Base-by-base conservation (phyloP, 805 yeast species). In the Cyberlindnera mrakii region DNA sequence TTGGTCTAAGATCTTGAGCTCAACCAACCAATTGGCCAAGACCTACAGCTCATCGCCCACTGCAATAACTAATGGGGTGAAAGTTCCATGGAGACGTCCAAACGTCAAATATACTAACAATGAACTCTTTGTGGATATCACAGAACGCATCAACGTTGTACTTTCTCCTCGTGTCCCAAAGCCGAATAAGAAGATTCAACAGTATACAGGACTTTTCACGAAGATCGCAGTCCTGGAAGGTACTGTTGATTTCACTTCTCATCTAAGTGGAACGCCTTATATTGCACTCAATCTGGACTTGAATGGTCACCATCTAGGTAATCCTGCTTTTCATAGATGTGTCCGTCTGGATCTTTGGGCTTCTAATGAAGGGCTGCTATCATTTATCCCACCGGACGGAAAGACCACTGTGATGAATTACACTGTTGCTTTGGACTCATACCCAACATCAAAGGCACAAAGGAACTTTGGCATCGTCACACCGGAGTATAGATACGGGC, bases 311-410 rank as follows among this genome's bases (percentile, higher is more conserved):
- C 64, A 72, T 30, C 42, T 79, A n/a, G 77, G 74, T 1, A 49
- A 70, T 5, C 87, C 93, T 0, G 66, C 79, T 13, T 77, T 87
- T 50, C 96, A 91, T 59, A 74, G 71, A 37, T 82, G 91, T 59
- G 76, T 90, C 1, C 71, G 80, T 37, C 50, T 72, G 1, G 71
- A 68, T 10, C 63, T 64, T 16, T 84, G 88, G 87, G 41, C 55
- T 1, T 47, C 55, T 30, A 55, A 54, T 5, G 73, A 74, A 1
- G 80, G 78, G 1, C 49, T 64, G 0, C 57, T 89, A 29, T 68
- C 78, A 15, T 87, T 91, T 55, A 72, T 85, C 16, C 99, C 98
- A 5, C 96, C 98, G 0, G 96, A 91, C 62, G 97, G 95, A 6
- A 72, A 67, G 45, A 77, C 78, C 33, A 67, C 71, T 3, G 58